Conservation (phyloP, 805 yeast genomes). For the Blastobotrys parvus region DNA sequence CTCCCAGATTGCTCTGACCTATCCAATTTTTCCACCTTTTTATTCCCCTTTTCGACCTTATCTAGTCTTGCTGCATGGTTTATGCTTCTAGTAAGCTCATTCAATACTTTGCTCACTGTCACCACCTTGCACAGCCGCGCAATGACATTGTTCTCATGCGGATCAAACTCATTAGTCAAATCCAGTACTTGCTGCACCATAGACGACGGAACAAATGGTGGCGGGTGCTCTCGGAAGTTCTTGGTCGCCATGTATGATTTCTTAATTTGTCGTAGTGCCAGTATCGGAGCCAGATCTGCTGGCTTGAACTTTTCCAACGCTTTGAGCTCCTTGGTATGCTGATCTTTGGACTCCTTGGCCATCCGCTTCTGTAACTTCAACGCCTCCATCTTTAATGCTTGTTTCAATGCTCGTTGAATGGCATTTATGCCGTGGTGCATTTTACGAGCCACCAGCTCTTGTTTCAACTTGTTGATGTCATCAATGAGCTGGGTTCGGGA, state of each 20-base stretch:
- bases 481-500: conserved; percentile 6
- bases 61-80: conserved; percentile 9
- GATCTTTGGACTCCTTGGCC: conserved; percentile 11
- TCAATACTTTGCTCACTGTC: conserved; percentile 13
- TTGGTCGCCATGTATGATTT: conserved; percentile 13
- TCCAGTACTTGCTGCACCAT: background rate
- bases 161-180: conserved; percentile 3
- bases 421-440: conserved; percentile 22
- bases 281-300: conserved; percentile 12
- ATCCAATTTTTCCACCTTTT: background rate
- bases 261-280: conserved; percentile 9
- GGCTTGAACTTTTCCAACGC: conserved; percentile 15
- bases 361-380: conserved; percentile 26
- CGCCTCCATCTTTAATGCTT: conserved; percentile 25
- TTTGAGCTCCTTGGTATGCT: conserved; percentile 11
- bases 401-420: conserved; percentile 26
- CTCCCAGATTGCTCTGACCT: conserved; percentile 8
- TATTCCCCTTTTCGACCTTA: conserved; percentile 1
- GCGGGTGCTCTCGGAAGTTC: conserved; percentile 7
- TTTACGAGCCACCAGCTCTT: conserved; percentile 25
- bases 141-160: conserved; percentile 13
- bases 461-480: conserved; percentile 18
- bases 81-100: conserved; percentile 9
- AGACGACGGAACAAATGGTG: conserved; percentile 2
- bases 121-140: conserved; percentile 18